These are phyloP conservation scores for Cutaneotrichosporon cavernicola DNA, from an alignment of 1,284 basidiomycete genomes.

Conservation along the genomic window DNA sequence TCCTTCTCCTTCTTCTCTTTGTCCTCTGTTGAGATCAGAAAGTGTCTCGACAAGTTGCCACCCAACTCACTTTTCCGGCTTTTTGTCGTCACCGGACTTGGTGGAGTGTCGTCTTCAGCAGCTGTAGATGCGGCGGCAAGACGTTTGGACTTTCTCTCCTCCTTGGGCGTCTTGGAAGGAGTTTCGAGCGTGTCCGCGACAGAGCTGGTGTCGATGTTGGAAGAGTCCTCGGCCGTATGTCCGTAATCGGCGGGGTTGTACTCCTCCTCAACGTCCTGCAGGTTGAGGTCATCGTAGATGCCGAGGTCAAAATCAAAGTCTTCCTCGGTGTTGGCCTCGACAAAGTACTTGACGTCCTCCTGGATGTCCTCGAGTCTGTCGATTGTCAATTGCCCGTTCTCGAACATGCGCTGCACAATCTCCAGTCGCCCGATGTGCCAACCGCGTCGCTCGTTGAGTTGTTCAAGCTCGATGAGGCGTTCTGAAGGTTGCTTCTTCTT, in stretches of 20 bases:
- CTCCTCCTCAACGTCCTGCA: conserved; percentile 84
- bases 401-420: conserved; percentile 86
- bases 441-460: conserved; percentile 86
- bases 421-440: conserved; percentile 96
- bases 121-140: conserved; percentile 1
- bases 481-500: conserved; percentile 66
- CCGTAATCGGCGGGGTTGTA: conserved; percentile 65
- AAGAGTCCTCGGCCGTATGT: conserved; percentile 65
- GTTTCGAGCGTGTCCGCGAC: conserved; percentile 49
- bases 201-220: conserved; percentile 55
- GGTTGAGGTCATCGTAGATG: conserved; percentile 96
- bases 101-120: conserved; percentile 26
- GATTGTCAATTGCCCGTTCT: conserved; percentile 84
- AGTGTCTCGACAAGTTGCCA: neutral
- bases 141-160: conserved; percentile 35
- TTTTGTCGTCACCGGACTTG: conserved; percentile 43
- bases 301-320: conserved; percentile 97
- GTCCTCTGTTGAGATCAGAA: conserved; percentile 21
- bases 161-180: conserved; percentile 45
- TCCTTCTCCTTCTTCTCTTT: conserved; percentile 23
- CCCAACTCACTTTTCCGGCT: conserved; percentile 23
- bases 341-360: conserved; percentile 96
- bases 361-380: conserved; percentile 81
- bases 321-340: conserved; percentile 94
- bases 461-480: conserved; percentile 78